A percentile compares a stretch with the other conserved stretches of the same genome.
phyloP scores from a whole-genome alignment of 139 green algal genomes.

The Auxenochlorella pyrenoidosa region DNA sequence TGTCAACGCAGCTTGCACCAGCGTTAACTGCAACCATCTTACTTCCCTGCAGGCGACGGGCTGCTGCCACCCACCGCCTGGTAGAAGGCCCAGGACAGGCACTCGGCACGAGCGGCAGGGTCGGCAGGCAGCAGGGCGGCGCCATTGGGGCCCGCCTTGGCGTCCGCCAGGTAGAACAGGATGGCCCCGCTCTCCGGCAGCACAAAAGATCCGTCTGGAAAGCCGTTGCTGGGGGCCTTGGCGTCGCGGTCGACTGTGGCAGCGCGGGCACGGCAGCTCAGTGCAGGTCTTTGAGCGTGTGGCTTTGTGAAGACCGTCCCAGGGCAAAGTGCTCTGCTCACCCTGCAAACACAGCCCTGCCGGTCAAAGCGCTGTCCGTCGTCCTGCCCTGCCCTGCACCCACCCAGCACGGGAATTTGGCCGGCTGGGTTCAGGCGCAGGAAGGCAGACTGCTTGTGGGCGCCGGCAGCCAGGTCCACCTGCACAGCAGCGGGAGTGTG shows the following conservation, averaged over 20 bases:
- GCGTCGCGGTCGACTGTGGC: neutral
- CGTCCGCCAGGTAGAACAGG: conserved; percentile 3
- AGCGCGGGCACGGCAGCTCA: too few relatives aligned
- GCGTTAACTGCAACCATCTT: too few relatives aligned
- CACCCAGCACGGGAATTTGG: neutral
- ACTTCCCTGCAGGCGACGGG: too few relatives aligned
- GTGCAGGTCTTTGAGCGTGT: too few relatives aligned
- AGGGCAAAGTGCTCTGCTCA: neutral
- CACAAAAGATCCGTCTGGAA: neutral
- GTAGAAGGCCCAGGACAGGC: neutral
- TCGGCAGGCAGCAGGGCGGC: neutral
- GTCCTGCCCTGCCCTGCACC: neutral
- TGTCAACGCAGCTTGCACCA: too few relatives aligned
- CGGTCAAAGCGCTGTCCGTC: neutral
- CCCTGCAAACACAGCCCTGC: neutral
- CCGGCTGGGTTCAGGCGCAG: neutral
- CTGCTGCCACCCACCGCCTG: neutral
- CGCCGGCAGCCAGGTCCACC: neutral
- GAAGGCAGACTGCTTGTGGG: neutral
- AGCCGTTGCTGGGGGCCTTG: neutral
- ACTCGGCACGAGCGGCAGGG: neutral
- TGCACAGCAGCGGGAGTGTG: neutral
- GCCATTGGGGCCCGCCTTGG: too few relatives aligned
- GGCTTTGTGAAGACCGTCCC: neutral
- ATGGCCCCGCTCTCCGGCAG: neutral